phyloP scores from a whole-genome alignment of 305 asterid genomes.

The Solanum chacoense region DNA sequence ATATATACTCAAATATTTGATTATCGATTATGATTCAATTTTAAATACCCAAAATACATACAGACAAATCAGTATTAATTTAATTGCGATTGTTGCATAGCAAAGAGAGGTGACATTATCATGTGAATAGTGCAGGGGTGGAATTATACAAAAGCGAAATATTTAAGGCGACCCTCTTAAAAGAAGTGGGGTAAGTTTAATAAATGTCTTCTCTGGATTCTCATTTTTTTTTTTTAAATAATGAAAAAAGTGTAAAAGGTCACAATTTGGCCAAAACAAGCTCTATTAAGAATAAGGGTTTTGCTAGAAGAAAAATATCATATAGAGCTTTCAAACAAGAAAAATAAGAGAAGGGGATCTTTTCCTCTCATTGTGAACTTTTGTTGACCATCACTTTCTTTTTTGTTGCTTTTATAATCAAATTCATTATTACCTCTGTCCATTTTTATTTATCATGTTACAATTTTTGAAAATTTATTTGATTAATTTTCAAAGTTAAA shows the following conservation, averaged over 20 bases:
- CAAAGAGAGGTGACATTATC: background rate
- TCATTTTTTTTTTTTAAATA: too few relatives aligned
- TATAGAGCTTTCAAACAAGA: background rate
- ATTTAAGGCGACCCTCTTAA: background rate
- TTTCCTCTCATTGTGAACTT: background rate
- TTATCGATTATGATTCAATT: too few relatives aligned
- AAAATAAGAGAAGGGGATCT: background rate
- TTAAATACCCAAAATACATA: background rate
- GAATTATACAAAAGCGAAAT: too few relatives aligned
- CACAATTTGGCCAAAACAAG: background rate
- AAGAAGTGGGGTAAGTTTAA: background rate
- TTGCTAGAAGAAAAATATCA: background rate
- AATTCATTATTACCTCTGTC: too few relatives aligned
- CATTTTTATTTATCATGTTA: background rate
- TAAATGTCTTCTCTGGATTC: background rate
- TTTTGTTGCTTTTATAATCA: background rate
- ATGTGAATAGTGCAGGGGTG: background rate
- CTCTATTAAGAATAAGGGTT: background rate
- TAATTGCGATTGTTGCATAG: background rate
- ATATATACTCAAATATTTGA: background rate
- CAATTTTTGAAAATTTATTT: too few relatives aligned
- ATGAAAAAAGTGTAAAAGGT: background rate
- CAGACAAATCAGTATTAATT: too few relatives aligned
- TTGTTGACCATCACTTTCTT: background rate
- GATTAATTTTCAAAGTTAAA: too few relatives aligned